Evolutionary conservation across 108 stramenopile species (phyloP), one percentile per base, ranked within the genome.

Genomic region (Aurantiochytrium sp.): DNA sequence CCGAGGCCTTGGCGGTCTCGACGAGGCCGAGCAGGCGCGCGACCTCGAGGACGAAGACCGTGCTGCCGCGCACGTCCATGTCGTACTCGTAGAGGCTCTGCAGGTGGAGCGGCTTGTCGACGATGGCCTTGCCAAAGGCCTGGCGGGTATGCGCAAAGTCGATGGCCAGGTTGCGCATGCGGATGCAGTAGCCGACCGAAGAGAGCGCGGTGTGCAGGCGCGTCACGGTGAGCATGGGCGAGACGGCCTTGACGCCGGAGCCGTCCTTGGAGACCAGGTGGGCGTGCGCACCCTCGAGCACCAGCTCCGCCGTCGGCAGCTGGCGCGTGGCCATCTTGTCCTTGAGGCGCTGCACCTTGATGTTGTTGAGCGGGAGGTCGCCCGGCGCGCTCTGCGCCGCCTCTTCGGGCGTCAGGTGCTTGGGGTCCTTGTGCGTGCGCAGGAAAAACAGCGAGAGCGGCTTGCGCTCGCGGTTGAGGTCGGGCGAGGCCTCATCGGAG

Each of bases 161-260:
- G 39, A 81, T 81, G 15, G 73, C 73, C 45, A 81, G 24, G 45
- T 81, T 81, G 39, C 73, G 39, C 73, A 81, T 81, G 73, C 73
- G 73, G 32, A 48, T 48, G 42, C 42, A 41, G 45, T 81, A 81
- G 6, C 42, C 39, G 8, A 48, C 73, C n/a, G 73, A 41, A 2
- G 42, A 27, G 39, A 81, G 39, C n/a, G 73, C 39, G 2, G 39
- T 81, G 73, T 81, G 73, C 21, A 81, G 24, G 6, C 73, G 39
- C 73, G 73, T 81, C 8, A 81, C 30, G 10, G 45, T 48, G 19
- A 81, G 45, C 73, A 81, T 81, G 21, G 73, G 73, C 32, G 73
- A 27, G 10, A 81, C 73, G 45, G 73, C 45, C 45, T 81, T 81
- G 42, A 81, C 24, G 39, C 73, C 73, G n/a, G 73, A 22, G 6